Base-by-base conservation (phyloP, 163 green algal species). In the Chlamydomonas reinhardtii region DNA sequence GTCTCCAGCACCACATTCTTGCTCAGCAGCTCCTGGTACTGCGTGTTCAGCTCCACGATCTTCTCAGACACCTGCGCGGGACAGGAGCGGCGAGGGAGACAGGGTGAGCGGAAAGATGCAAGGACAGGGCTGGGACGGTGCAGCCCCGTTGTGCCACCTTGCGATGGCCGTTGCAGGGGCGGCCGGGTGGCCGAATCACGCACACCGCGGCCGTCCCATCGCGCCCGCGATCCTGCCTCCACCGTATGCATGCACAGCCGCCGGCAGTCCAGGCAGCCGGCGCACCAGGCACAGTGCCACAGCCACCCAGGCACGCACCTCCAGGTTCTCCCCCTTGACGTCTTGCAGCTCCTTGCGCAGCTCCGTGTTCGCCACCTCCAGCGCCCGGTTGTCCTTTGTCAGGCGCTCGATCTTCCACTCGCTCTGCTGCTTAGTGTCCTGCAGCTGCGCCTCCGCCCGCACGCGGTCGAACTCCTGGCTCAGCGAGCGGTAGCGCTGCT, bases 361-460 rank as follows among this genome's bases (percentile, higher is more conserved):
- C 79, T 95, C 91, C 34, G 82, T 82, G 84, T 94, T 94, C 16
- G 85, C 75, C 39, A 90, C 71, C 82, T 94, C 93, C 61, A 95
- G 90, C 9, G 92, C 91, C 16, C 90, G 82, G 72, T 96, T 96
- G 29, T 95, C 92, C 56, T 90, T 91, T 2, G 82, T 92, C 31
- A 95, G 75, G 15, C 88, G 88, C 84, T 96, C 93, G 73, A 96
- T 93, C 92, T 94, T 95, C 91, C 91, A 94, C 9, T 93, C 90
- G 61, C 91, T 89, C 88, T 95, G 92, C 56, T 90, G 80, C 22
- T 92, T 86, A 12, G 66, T 91, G 69, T 93, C 91, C 90, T 93
- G 81, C 70, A 88, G 35, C 76, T 59, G 65, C 22, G 83, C 64
- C 52, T 87, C 82, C 68, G 91, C 82, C 31, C 78, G 81, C 81